phyloP scores from a whole-genome alignment of 2,329 filamentous ascomycete species.

The Fusarium piperis region DNA sequence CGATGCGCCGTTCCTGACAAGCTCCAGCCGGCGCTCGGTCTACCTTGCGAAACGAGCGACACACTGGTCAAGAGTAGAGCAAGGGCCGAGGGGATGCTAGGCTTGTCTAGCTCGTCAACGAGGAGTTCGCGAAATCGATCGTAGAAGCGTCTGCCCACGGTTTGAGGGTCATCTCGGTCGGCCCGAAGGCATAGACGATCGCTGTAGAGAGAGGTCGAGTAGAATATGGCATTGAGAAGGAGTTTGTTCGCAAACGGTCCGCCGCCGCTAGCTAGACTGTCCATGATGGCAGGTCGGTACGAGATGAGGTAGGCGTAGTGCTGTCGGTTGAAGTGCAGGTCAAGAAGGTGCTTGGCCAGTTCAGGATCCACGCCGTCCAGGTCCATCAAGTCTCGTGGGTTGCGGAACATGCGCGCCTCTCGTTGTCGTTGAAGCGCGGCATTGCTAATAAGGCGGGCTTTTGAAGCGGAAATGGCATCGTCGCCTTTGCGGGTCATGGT shows the following conservation, averaged over 20 bases:
- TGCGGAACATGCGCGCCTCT: slow-evolving; percentile 44
- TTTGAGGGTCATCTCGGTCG: slow-evolving; percentile 47
- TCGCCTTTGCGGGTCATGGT: slow-evolving; percentile 42
- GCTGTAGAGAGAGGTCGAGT: slow-evolving; percentile 51
- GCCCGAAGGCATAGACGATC: slow-evolving; percentile 48
- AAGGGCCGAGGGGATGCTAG: slow-evolving; percentile 50
- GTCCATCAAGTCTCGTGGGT: slow-evolving; percentile 46
- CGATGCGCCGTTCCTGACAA: slow-evolving; percentile 50
- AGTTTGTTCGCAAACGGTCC: slow-evolving; percentile 51
- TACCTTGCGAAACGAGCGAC: slow-evolving; percentile 46
- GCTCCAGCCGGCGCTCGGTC: slow-evolving; percentile 49
- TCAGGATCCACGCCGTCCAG: slow-evolving; percentile 48
- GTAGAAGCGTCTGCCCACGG: slow-evolving; percentile 50
- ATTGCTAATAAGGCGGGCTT: slow-evolving; percentile 49
- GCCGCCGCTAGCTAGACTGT: slow-evolving; percentile 47
- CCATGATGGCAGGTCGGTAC: slow-evolving; percentile 52
- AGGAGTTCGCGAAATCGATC: slow-evolving; percentile 50
- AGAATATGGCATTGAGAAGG: slow-evolving; percentile 53
- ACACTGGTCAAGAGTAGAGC: slow-evolving; percentile 48
- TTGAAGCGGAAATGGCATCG: slow-evolving; percentile 42
- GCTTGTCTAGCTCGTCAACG: slow-evolving; percentile 45
- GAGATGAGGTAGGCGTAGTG: slow-evolving; percentile 51
- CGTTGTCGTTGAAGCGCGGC: slow-evolving; percentile 47
- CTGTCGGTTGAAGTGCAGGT: slow-evolving; percentile 51
- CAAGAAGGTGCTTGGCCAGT: slow-evolving; percentile 49